Base-by-base conservation (phyloP, 2,329 filamentous ascomycete genomes). In the Pseudocercospora pini-densiflorae region DNA sequence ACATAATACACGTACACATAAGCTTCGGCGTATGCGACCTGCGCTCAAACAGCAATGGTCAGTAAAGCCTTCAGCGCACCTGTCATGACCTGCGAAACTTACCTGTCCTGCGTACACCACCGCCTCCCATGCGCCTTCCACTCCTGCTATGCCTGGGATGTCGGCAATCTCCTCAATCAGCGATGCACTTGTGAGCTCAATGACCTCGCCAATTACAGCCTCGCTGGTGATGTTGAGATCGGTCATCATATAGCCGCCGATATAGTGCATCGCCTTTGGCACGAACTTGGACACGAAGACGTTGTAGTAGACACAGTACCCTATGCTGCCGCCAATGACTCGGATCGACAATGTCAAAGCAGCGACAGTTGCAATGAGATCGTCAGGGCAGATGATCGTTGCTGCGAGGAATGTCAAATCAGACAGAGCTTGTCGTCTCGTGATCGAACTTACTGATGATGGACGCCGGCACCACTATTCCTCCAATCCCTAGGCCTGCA, bases 281-380 rank as follows among this genome's bases (percentile, higher is more conserved):
- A 80, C 72, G 51, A 86, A 83, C 36, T 71, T 71, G 61, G 31
- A 59, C 4, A 71, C 72, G 67, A 79, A 79, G 19, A 79, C 68
- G 65, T 79, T 79, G 51, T 76, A 77, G 70, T 80, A 82, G 2
- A 81, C 73, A 49, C 67, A 71, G 62, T 76, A 78, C 24, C 75
- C 89, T 66, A 91, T 85, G 12, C 86, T 84, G 31, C 89, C 89
- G 55, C 90, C 89, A 40, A 91, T 84, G 62, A 90, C 88, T 43
- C 90, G 88, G 70, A 92, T 87, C n/a, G 88, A 85, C 43, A 92
- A 84, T 0, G 89, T 91, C 23, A 92, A 80, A 5, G 90, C 88
- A 0, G 89, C 86, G 54, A 91, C 84, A 1, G 89, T 91, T 7
- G 88, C 89, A 68, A 92, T 91, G 5, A 91, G 82, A 62, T 91